Evolutionary conservation across 2,329 filamentous ascomycete genomes (phyloP).

Genomic region (Cryphonectria carpinicola): DNA sequence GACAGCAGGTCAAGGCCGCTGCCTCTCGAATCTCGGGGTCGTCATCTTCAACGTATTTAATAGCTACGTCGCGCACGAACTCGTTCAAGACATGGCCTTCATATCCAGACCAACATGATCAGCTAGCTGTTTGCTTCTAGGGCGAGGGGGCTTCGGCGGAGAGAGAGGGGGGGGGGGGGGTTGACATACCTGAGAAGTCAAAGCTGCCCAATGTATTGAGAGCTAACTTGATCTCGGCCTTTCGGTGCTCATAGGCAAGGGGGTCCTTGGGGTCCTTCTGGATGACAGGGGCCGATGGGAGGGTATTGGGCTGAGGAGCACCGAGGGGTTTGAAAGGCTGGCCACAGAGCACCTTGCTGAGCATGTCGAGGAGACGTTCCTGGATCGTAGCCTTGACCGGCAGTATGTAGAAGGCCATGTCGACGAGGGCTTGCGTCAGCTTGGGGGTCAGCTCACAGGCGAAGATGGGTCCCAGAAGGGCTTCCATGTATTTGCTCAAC

Average conservation of each 20-base stretch:
- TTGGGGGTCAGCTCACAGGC: conserved; percentile 93
- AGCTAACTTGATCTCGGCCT: conserved; percentile 88
- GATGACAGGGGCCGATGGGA: conserved; percentile 79
- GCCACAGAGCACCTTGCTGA: conserved; percentile 91
- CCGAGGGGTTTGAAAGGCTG: conserved; percentile 91
- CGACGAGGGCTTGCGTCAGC: conserved; percentile 91
- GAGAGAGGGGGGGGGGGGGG: conserved; percentile 29
- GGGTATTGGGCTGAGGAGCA: conserved; percentile 81
- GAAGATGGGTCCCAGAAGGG: conserved; percentile 93
- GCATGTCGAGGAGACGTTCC: conserved; percentile 89
- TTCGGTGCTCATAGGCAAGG: conserved; percentile 76
- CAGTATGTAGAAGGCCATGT: conserved; percentile 98
- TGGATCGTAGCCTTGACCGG: conserved; percentile 93
- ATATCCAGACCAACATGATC: conserved; percentile 16
- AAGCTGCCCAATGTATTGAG: conserved; percentile 97
- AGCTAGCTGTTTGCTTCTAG: background rate
- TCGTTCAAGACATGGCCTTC: conserved; percentile 83
- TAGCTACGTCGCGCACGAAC: conserved; percentile 96
- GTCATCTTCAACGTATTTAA: conserved; percentile 97
- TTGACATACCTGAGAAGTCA: conserved; percentile 72
- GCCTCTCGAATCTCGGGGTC: conserved; percentile 92
- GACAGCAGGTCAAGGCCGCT: conserved; percentile 94
- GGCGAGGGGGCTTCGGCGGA: background rate
- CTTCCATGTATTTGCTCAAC: conserved; percentile 97
- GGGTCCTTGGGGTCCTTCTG: conserved; percentile 86